These are phyloP conservation scores for Meyerozyma athensensis DNA, from an alignment of 1,139 yeast genomes.

Conservation along the genomic window DNA sequence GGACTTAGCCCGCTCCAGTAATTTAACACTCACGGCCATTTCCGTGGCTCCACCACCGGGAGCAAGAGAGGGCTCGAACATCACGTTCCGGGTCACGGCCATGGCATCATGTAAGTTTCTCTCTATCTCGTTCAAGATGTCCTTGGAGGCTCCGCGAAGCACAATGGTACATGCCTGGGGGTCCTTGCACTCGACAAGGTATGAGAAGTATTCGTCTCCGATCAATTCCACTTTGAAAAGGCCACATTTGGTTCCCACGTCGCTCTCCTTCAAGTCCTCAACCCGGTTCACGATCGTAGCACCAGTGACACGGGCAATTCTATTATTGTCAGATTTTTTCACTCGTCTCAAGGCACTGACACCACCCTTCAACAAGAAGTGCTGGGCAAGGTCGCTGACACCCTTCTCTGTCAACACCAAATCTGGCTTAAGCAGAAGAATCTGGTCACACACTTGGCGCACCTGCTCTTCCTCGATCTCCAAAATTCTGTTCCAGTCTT, in stretches of 20 bases:
- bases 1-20: slow-evolving; percentile 85
- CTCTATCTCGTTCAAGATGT: slow-evolving; percentile 91
- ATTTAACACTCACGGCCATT: slow-evolving; percentile 91
- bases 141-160: slow-evolving; percentile 95
- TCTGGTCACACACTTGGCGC: slow-evolving; percentile 76
- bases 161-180: slow-evolving; percentile 94
- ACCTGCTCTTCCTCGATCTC: slow-evolving; percentile 99
- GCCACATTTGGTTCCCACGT: slow-evolving; percentile 87
- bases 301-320: slow-evolving; percentile 96
- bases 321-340: slow-evolving; percentile 90
- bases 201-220: slow-evolving; percentile 96
- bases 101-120: slow-evolving; percentile 97
- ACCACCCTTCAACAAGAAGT: slow-evolving; percentile 88
- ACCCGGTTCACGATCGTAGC: slow-evolving; percentile 95
- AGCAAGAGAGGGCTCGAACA: slow-evolving; percentile 88
- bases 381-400: slow-evolving; percentile 97
- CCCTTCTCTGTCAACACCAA: slow-evolving; percentile 97
- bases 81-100: slow-evolving; percentile 95
- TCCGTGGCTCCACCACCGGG: slow-evolving; percentile 99
- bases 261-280: slow-evolving; percentile 88
- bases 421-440: slow-evolving; percentile 84
- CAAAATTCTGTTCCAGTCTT: slow-evolving; percentile 92
- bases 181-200: slow-evolving; percentile 69
- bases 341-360: slow-evolving; percentile 92
- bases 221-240: slow-evolving; percentile 88